phyloP scores from a whole-genome alignment of 2,329 filamentous ascomycete species.

The Neofusicoccum parvum region DNA sequence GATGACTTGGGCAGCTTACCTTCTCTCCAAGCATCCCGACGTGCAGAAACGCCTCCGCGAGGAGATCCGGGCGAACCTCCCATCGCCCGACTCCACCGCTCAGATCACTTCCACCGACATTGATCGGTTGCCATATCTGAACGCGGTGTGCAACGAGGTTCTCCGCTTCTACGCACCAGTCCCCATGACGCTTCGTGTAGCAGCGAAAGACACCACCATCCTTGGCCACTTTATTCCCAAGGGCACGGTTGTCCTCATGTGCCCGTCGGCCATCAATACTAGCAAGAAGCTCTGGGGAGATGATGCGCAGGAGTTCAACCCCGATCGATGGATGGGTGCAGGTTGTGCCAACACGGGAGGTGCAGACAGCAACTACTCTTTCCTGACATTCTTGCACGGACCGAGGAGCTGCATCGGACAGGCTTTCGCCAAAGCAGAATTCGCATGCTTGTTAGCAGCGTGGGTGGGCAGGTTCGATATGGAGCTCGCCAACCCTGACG shows the following conservation, averaged over 20 bases:
- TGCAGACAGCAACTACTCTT: slow-evolving; percentile 73
- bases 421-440: slow-evolving; percentile 79
- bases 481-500: slow-evolving; percentile 52
- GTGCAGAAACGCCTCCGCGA: slow-evolving; percentile 52
- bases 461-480: slow-evolving; percentile 76
- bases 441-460: slow-evolving; percentile 77
- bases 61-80: slow-evolving; percentile 52
- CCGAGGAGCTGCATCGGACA: slow-evolving; percentile 84
- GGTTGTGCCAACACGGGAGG: slow-evolving; percentile 65
- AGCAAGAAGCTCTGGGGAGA: slow-evolving; percentile 72
- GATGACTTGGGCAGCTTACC: slow-evolving; percentile 57
- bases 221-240: slow-evolving; percentile 67
- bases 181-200: slow-evolving; percentile 68
- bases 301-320: slow-evolving; percentile 74
- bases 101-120: slow-evolving; percentile 60
- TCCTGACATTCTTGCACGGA: slow-evolving; percentile 83
- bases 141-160: slow-evolving; percentile 76
- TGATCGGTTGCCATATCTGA: slow-evolving; percentile 76
- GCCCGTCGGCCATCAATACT: slow-evolving; percentile 69
- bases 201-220: slow-evolving; percentile 66
- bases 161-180: slow-evolving; percentile 75
- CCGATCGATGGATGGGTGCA: slow-evolving; percentile 58
- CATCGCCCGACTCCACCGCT: slow-evolving; percentile 42
- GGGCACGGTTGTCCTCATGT: slow-evolving; percentile 69
- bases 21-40: slow-evolving; percentile 53